Conservation (phyloP, 2,329 filamentous ascomycete genomes). For the Botrytis fabae region DNA sequence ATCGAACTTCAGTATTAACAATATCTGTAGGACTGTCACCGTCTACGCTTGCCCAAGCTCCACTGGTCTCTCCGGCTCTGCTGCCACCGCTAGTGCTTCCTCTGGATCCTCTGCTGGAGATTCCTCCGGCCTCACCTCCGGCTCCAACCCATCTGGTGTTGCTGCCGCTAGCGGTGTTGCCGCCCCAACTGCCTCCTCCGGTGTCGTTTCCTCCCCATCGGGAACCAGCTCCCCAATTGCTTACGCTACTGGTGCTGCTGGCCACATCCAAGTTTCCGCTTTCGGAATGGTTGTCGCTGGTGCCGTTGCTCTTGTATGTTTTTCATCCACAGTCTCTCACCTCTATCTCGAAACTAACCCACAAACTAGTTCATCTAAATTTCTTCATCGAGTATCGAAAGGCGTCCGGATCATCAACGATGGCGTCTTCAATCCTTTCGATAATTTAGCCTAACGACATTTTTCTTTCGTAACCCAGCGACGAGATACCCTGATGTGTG, state of each 20-base stretch:
- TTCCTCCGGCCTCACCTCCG: slow-evolving; percentile 15
- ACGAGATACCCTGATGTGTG: slow-evolving; percentile 30
- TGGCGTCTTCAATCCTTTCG: slow-evolving; percentile 26
- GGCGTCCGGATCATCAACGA: slow-evolving; percentile 29
- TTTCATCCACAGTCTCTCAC: not conserved
- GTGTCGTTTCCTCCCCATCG: slow-evolving; percentile 30
- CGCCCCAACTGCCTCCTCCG: slow-evolving; percentile 30
- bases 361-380: slow-evolving; percentile 38
- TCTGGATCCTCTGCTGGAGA: slow-evolving; percentile 13
- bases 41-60: slow-evolving; percentile 35
- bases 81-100: slow-evolving; percentile 31
- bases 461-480: slow-evolving; percentile 30
- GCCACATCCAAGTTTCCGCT: slow-evolving; percentile 37
- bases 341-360: slow-evolving; percentile 26
- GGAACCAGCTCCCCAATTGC: slow-evolving; percentile 37
- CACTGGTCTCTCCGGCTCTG: slow-evolving; percentile 25
- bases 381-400: slow-evolving; percentile 30
- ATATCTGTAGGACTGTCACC: slow-evolving; percentile 35
- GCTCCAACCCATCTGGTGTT: slow-evolving; percentile 24
- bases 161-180: slow-evolving; percentile 28
- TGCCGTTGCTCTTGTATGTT: slow-evolving; percentile 41
- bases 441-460: slow-evolving; percentile 34
- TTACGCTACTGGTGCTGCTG: slow-evolving; percentile 37
- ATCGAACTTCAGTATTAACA: slow-evolving; percentile 24
- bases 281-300: slow-evolving; percentile 40